A percentile compares a stretch with the other conserved stretches of the same genome.
These are phyloP conservation scores for Vitis hybrid DNA, from an alignment of 177 flowering plant species.

Conservation along the genomic window DNA sequence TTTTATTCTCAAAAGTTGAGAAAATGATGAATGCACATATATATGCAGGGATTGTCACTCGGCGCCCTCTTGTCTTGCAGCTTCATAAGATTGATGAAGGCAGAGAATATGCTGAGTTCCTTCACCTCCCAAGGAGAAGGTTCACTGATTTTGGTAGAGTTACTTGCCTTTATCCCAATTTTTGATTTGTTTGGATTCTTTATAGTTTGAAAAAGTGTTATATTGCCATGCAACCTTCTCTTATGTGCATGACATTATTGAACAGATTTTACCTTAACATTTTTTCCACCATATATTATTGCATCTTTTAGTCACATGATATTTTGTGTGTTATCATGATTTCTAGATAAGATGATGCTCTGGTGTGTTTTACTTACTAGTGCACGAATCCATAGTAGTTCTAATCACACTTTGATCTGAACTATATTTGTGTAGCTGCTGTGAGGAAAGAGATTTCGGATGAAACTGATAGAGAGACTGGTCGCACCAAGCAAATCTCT, in stretches of 20 bases:
- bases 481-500: constrained; percentile 62
- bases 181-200: not conserved
- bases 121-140: constrained; percentile 60
- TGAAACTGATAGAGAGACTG: constrained; percentile 84
- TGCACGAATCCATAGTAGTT: not conserved
- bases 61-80: constrained; percentile 84
- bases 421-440: constrained; percentile 41
- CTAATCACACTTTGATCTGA: not conserved
- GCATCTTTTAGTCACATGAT: too few relatives aligned
- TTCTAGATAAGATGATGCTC: too few relatives aligned
- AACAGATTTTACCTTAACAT: not conserved
- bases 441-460: constrained; percentile 81
- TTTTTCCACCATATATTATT: too few relatives aligned
- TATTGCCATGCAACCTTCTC: not conserved
- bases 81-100: constrained; percentile 72
- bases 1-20: not conserved
- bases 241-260: not conserved
- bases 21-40: constrained; percentile 1
- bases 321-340: too few relatives aligned
- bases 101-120: constrained; percentile 73
- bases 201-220: too few relatives aligned
- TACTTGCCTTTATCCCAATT: not conserved
- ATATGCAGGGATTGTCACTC: constrained; percentile 70
- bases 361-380: too few relatives aligned
- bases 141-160: constrained; percentile 66